A percentile compares a stretch with the other conserved stretches of the same genome.
These are phyloP conservation scores for Yarrowia yakushimensis DNA, from an alignment of 805 yeast genomes.

Conservation along the genomic window DNA sequence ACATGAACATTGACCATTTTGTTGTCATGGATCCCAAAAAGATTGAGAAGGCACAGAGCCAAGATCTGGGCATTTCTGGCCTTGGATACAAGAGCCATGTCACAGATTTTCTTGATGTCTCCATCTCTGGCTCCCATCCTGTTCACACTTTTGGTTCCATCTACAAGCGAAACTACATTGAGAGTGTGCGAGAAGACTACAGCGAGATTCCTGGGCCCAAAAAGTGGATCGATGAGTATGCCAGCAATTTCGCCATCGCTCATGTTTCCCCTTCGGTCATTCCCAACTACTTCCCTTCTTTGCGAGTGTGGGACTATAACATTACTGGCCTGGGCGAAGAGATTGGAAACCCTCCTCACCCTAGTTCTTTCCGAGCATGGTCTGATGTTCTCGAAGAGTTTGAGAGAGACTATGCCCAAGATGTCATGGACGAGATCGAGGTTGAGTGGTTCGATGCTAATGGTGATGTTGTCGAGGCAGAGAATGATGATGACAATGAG, in stretches of 20 bases:
- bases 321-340: conserved; percentile 49
- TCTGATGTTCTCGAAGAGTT: conserved; percentile 48
- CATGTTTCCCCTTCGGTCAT: conserved; percentile 71
- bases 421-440: conserved; percentile 34
- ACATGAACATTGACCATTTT: conserved; percentile 87
- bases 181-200: conserved; percentile 49
- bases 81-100: background rate
- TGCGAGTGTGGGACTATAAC: conserved; percentile 85
- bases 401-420: conserved; percentile 40
- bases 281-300: conserved; percentile 81
- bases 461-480: background rate
- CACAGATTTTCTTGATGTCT: background rate
- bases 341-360: background rate
- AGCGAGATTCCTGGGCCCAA: conserved; percentile 47
- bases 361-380: conserved; percentile 50
- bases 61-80: background rate
- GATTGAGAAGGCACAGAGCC: conserved; percentile 10
- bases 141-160: conserved; percentile 53
- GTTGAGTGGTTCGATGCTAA: conserved; percentile 28
- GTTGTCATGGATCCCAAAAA: conserved; percentile 55
- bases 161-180: conserved; percentile 64
- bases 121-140: background rate
- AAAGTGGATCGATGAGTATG: conserved; percentile 17
- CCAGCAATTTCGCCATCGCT: conserved; percentile 63
- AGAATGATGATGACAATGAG: background rate